A percentile compares a stretch with the other conserved stretches of the same genome.
phyloP scores from a whole-genome alignment of 2,329 filamentous ascomycete genomes.

The Xylariaceae sp. region DNA sequence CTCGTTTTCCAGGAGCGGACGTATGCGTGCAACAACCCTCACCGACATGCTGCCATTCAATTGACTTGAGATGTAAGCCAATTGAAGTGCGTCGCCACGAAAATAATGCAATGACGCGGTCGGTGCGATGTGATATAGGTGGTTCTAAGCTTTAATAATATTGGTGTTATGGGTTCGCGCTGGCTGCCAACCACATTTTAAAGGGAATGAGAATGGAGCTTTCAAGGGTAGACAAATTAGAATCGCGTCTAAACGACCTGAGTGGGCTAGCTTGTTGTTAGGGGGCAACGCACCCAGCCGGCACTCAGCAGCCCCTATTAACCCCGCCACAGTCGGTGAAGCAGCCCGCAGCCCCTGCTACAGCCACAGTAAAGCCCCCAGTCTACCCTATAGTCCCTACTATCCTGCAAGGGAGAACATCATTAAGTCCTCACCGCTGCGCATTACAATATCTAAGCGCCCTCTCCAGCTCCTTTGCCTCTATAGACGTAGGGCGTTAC shows the following conservation, averaged over 20 bases:
- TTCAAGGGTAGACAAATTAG: constrained; percentile 10
- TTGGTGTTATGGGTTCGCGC: constrained; percentile 19
- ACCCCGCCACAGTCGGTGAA: too few relatives aligned
- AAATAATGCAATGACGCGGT: background rate
- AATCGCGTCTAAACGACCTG: constrained; percentile 4
- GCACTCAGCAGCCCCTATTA: too few relatives aligned
- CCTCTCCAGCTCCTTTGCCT: too few relatives aligned
- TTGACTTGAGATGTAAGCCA: background rate
- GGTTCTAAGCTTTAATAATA: constrained; percentile 9
- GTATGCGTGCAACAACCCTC: constrained; percentile 87
- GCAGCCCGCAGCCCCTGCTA: too few relatives aligned
- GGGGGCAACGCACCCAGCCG: constrained; percentile 22
- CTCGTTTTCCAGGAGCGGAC: constrained; percentile 86
- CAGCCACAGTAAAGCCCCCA: too few relatives aligned
- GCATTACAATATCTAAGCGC: too few relatives aligned
- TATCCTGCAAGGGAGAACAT: too few relatives aligned
- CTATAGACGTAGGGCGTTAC: too few relatives aligned
- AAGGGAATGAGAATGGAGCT: background rate
- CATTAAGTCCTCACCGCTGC: too few relatives aligned
- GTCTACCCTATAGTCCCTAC: too few relatives aligned
- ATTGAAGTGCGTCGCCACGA: background rate
- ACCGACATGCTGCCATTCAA: constrained; percentile 62
- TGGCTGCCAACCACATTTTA: background rate
- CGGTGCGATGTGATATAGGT: background rate
- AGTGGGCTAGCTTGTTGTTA: constrained; percentile 16